A percentile compares a stretch with the other conserved stretches of the same genome.
These are phyloP conservation scores for Diaporthe aspalathi DNA, from an alignment of 2,329 filamentous ascomycete genomes.

Conservation along the genomic window DNA sequence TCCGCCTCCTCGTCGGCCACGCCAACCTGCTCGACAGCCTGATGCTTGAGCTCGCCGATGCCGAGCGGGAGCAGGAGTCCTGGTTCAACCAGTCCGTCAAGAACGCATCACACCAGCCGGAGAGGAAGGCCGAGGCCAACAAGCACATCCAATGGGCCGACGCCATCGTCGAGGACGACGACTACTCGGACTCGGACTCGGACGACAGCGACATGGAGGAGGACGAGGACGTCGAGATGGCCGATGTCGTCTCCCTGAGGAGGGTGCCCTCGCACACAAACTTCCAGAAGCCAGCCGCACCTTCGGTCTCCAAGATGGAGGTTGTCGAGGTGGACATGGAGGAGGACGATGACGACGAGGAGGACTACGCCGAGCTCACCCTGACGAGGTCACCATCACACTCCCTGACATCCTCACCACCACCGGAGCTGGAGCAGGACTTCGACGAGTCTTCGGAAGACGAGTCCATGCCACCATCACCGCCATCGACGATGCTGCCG, in stretches of 20 bases:
- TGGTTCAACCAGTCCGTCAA: slow-evolving; percentile 98
- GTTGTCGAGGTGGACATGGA: slow-evolving; percentile 54
- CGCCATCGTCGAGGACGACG: slow-evolving; percentile 78
- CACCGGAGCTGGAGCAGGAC: slow-evolving; percentile 78
- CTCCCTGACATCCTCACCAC: slow-evolving; percentile 59
- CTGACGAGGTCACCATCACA: slow-evolving; percentile 78
- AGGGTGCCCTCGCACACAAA: slow-evolving; percentile 56
- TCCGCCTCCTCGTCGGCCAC: slow-evolving; percentile 94
- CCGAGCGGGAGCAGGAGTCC: slow-evolving; percentile 93
- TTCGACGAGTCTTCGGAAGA: slow-evolving; percentile 76
- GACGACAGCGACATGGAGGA: slow-evolving; percentile 61
- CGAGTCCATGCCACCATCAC: slow-evolving; percentile 78
- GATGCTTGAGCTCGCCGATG: slow-evolving; percentile 90
- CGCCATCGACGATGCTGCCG: slow-evolving; percentile 67
- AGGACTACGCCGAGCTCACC: slow-evolving; percentile 73
- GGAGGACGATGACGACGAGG: slow-evolving; percentile 70
- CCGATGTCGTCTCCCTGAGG: slow-evolving; percentile 59
- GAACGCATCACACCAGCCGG: slow-evolving; percentile 62
- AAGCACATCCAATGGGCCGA: slow-evolving; percentile 91
- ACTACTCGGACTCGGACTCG: slow-evolving; percentile 65
- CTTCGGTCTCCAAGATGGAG: slow-evolving; percentile 52
- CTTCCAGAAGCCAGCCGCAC: slow-evolving; percentile 43
- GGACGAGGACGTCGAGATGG: slow-evolving; percentile 70
- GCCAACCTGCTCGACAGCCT: slow-evolving; percentile 97
- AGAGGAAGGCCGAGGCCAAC: slow-evolving; percentile 65